phyloP scores from a whole-genome alignment of 768 basidiomycete genomes.

The Hemileccinum impolitum region DNA sequence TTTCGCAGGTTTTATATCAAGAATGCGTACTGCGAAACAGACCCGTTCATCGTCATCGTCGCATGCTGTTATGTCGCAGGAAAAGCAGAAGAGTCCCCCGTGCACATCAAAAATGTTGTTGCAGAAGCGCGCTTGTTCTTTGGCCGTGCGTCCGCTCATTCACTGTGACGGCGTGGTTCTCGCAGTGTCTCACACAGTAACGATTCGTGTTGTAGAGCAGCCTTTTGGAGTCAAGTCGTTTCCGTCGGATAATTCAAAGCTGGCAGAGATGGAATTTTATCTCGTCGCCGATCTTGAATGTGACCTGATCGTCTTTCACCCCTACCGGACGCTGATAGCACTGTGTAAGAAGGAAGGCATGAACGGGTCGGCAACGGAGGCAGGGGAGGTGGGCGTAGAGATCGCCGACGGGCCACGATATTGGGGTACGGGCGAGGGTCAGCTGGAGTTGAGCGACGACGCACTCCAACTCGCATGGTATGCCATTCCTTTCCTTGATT shows the following conservation, averaged over 20 bases:
- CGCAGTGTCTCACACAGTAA: not conserved
- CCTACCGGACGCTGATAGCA: constrained; percentile 83
- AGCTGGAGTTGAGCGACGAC: constrained; percentile 68
- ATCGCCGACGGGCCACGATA: constrained; percentile 61
- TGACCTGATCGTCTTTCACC: constrained; percentile 90
- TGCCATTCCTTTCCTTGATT: no score
- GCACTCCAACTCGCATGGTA: constrained; percentile 93
- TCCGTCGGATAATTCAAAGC: constrained; percentile 80
- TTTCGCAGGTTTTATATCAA: constrained; percentile 97
- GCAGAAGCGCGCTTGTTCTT: constrained; percentile 79
- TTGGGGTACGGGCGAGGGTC: constrained; percentile 80
- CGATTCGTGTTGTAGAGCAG: constrained; percentile 39
- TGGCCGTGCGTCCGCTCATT: constrained; percentile 47
- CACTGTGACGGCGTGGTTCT: not conserved
- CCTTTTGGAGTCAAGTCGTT: constrained; percentile 78
- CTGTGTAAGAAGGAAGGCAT: constrained; percentile 59
- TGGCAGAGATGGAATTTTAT: constrained; percentile 99
- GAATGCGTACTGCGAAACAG: constrained; percentile 93
- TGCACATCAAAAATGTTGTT: constrained; percentile 91
- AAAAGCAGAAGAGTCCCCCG: constrained; percentile 94
- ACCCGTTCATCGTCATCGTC: constrained; percentile 88
- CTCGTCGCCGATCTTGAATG: constrained; percentile 96
- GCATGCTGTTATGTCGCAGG: constrained; percentile 97
- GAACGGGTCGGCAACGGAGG: no score
- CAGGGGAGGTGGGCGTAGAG: no score